Conservation (phyloP, 345 rosid species). For the Triadica sebifera region DNA sequence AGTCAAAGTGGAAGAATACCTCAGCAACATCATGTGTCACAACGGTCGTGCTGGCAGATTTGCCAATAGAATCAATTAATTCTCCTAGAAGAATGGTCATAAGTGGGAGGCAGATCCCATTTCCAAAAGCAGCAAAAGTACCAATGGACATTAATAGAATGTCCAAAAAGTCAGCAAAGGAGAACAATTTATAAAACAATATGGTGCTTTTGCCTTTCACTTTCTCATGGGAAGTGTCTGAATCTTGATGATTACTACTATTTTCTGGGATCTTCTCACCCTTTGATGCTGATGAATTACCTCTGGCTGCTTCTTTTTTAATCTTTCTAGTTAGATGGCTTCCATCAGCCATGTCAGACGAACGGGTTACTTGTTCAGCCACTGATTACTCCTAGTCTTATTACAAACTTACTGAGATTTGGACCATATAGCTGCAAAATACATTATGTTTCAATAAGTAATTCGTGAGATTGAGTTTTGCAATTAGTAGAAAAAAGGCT, state of each 20-base stretch:
- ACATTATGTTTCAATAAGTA: too few relatives aligned
- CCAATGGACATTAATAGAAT: slow-evolving; percentile 51
- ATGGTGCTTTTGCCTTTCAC: slow-evolving; percentile 14
- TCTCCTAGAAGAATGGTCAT: slow-evolving; percentile 61
- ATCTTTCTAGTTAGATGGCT: neutral
- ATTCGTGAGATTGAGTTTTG: too few relatives aligned
- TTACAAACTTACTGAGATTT: neutral
- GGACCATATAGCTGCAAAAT: neutral
- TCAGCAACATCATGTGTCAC: slow-evolving; percentile 14
- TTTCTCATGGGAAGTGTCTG: slow-evolving; percentile 12
- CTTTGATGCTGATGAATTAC: slow-evolving; percentile 6
- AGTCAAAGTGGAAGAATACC: neutral
- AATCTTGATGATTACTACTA: neutral
- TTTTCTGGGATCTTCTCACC: neutral
- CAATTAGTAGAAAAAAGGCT: too few relatives aligned
- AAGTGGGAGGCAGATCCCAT: slow-evolving; percentile 60
- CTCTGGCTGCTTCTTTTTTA: slow-evolving; percentile 2
- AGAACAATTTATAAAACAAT: slow-evolving; percentile 49
- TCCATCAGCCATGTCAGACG: slow-evolving; percentile 1
- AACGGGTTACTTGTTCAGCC: neutral
- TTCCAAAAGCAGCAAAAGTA: slow-evolving; percentile 49
- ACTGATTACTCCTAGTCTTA: neutral
- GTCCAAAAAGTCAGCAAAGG: slow-evolving; percentile 60
- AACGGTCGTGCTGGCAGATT: neutral
- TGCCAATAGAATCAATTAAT: slow-evolving; percentile 13